Evolutionary conservation across 306 rosid species (phyloP).

Genomic region (Trifolium pratense): DNA sequence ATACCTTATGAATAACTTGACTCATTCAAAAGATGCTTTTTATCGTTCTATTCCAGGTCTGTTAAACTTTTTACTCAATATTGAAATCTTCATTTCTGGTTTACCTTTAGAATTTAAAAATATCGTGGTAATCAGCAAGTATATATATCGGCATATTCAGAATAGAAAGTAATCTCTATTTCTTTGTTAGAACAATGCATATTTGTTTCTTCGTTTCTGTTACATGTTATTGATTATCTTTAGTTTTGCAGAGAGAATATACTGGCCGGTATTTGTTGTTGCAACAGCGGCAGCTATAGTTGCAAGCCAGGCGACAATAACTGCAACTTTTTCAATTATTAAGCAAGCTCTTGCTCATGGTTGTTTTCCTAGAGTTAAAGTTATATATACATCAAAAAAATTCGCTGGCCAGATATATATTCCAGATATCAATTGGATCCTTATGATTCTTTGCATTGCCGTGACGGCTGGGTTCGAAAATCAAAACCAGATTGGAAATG

Average conservation of each 20-base stretch:
- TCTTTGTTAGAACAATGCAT: background rate
- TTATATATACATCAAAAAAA: slow-evolving; percentile 81
- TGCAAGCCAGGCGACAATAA: slow-evolving; percentile 93
- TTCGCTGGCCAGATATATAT: slow-evolving; percentile 82
- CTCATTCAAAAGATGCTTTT: slow-evolving; percentile 62
- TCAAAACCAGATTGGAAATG: slow-evolving; percentile 94
- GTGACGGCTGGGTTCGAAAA: slow-evolving; percentile 94
- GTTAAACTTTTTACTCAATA: slow-evolving; percentile 12
- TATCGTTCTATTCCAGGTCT: slow-evolving; percentile 93
- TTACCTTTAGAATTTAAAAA: slow-evolving; percentile 13
- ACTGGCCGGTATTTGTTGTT: slow-evolving; percentile 88
- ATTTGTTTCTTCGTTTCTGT: slow-evolving; percentile 37
- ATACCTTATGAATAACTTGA: slow-evolving; percentile 67
- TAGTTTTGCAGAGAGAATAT: slow-evolving; percentile 62
- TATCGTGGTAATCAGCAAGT: slow-evolving; percentile 19
- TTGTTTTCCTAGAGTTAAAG: slow-evolving; percentile 96
- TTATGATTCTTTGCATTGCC: slow-evolving; percentile 90
- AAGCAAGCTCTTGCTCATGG: slow-evolving; percentile 98
- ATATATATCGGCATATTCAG: background rate
- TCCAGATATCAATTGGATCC: slow-evolving; percentile 94
- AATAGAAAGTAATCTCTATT: slow-evolving; percentile 20
- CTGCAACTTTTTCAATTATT: slow-evolving; percentile 88
- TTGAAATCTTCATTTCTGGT: slow-evolving; percentile 16
- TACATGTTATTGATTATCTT: slow-evolving; percentile 39
- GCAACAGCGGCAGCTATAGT: slow-evolving; percentile 96